Percentiles rank a stretch among this genome's conserved stretches.
phyloP scores from a whole-genome alignment of 2,329 filamentous ascomycete genomes.

The Fusarium drepaniforme region DNA sequence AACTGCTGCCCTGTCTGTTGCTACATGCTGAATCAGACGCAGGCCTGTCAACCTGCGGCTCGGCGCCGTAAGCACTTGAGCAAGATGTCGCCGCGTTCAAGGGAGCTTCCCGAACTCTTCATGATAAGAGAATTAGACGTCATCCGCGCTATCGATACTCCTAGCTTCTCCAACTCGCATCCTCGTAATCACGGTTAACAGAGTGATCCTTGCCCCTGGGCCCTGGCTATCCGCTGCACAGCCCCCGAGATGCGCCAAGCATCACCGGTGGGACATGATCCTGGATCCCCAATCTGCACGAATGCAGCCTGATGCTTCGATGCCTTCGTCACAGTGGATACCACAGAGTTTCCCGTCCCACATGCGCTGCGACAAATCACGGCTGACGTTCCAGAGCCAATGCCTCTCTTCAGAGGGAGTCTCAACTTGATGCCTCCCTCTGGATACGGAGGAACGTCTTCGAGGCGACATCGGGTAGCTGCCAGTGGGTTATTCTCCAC shows the following conservation, averaged over 20 bases:
- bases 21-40: not conserved
- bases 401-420: constrained; percentile 24
- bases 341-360: constrained; percentile 34
- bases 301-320: constrained; percentile 41
- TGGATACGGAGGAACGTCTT: constrained; percentile 19
- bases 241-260: constrained; percentile 44
- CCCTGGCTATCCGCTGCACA: constrained; percentile 45
- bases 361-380: constrained; percentile 23
- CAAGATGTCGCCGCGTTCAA: constrained; percentile 6
- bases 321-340: constrained; percentile 37
- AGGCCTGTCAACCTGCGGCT: constrained; percentile 12
- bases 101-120: constrained; percentile 19
- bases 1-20: not conserved
- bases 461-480: constrained; percentile 27
- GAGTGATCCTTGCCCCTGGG: constrained; percentile 36
- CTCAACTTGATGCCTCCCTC: constrained; percentile 22
- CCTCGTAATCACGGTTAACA: constrained; percentile 35
- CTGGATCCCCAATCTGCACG: constrained; percentile 37
- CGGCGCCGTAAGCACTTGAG: constrained; percentile 28
- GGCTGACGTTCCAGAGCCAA: constrained; percentile 13
- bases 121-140: constrained; percentile 23
- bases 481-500: constrained; percentile 38
- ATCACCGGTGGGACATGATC: constrained; percentile 37
- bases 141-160: constrained; percentile 29
- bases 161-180: constrained; percentile 33